Conservation (phyloP, 257 asterid genomes). For the Solanum virginianum region DNA sequence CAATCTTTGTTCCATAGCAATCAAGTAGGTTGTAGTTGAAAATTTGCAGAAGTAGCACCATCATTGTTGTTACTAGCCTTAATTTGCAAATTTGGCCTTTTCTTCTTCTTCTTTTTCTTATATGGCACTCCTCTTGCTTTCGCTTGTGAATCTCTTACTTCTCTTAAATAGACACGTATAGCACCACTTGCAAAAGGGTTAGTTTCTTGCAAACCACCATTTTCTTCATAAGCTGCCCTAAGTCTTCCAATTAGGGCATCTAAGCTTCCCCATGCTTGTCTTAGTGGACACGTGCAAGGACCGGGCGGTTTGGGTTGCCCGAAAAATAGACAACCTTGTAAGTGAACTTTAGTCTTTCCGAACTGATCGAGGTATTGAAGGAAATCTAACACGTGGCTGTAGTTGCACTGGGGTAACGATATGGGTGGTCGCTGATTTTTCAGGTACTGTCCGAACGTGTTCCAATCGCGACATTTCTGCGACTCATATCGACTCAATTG, state of each 20-base stretch:
- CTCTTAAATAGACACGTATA: not conserved
- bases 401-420: not conserved
- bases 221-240: slow-evolving; percentile 3
- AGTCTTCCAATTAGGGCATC: slow-evolving; percentile 2
- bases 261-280: slow-evolving; percentile 6
- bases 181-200: slow-evolving; percentile 7
- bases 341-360: slow-evolving; percentile 1
- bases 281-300: slow-evolving; percentile 1
- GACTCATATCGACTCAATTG: slow-evolving; percentile 1
- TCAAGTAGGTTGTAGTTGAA: not conserved
- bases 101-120: not conserved
- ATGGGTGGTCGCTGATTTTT: not conserved
- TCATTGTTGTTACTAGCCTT: not conserved
- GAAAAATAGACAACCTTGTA: not conserved
- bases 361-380: not conserved
- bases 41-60: not conserved
- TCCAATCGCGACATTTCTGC: not conserved
- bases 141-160: not conserved
- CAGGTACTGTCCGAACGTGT: not conserved
- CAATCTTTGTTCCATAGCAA: not conserved
- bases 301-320: slow-evolving; percentile 1
- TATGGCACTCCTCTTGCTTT: slow-evolving; percentile 1
- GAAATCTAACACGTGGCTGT: not conserved
- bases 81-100: not conserved
- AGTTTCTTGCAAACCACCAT: not conserved